These are phyloP conservation scores for Hypoxylon sp. DNA, from an alignment of 2,329 filamentous ascomycete genomes.

Conservation along the genomic window DNA sequence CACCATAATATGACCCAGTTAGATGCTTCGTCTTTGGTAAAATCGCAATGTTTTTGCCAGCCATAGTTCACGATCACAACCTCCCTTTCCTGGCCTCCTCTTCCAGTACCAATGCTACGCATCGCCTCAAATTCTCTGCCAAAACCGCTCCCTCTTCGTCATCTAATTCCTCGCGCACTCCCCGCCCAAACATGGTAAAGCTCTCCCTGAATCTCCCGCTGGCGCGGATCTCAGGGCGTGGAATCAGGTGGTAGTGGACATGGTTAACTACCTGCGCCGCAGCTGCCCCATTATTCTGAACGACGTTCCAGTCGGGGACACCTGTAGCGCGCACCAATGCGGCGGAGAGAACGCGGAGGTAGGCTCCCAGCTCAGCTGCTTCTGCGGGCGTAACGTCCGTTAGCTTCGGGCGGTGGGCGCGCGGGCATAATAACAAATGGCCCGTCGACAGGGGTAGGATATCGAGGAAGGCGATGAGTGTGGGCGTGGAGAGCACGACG, in stretches of 20 bases:
- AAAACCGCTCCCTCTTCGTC: constrained; percentile 78
- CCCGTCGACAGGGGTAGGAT: constrained; percentile 89
- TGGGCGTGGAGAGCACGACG: constrained; percentile 82
- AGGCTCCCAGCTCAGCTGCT: constrained; percentile 75
- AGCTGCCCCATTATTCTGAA: constrained; percentile 93
- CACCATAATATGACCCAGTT: not conserved
- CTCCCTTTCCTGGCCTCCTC: constrained; percentile 61
- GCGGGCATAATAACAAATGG: constrained; percentile 86
- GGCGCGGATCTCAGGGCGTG: constrained; percentile 77
- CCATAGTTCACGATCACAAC: constrained; percentile 40
- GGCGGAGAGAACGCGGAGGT: constrained; percentile 79
- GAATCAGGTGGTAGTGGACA: constrained; percentile 95
- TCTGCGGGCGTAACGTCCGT: constrained; percentile 76
- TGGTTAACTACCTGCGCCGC: constrained; percentile 95
- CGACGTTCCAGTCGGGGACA: constrained; percentile 91
- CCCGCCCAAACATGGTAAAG: constrained; percentile 88
- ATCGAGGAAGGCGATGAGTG: constrained; percentile 90
- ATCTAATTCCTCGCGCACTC: constrained; percentile 79
- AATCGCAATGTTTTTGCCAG: not conserved
- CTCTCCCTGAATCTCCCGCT: constrained; percentile 70
- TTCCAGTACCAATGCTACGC: constrained; percentile 64
- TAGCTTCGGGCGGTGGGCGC: constrained; percentile 83
- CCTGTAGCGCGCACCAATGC: constrained; percentile 79
- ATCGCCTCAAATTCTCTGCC: constrained; percentile 68
- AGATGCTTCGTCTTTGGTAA: not conserved